Percentiles rank a stretch among this genome's conserved stretches.
These are phyloP conservation scores for Aspergillus pseudoterreus DNA, from an alignment of 2,329 filamentous ascomycete genomes.

Conservation along the genomic window DNA sequence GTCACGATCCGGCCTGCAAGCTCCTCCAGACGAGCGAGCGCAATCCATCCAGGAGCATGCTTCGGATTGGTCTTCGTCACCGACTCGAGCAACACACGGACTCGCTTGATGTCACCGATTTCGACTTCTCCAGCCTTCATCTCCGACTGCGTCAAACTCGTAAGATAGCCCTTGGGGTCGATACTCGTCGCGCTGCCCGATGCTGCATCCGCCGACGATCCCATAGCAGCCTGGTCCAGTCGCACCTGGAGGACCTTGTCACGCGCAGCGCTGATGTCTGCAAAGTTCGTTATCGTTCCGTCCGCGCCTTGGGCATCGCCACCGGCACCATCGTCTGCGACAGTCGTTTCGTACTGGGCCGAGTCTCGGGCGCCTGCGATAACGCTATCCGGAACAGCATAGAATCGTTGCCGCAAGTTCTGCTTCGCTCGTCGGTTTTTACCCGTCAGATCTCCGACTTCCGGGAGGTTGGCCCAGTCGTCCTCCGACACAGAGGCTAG, in stretches of 20 bases:
- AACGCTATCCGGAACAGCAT: conserved; percentile 95
- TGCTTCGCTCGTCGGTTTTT: conserved; percentile 85
- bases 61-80: conserved; percentile 96
- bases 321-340: conserved; percentile 74
- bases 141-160: conserved; percentile 79
- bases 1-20: conserved; percentile 87
- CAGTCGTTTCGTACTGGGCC: conserved; percentile 78
- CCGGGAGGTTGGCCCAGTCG: conserved; percentile 92
- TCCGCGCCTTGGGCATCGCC: conserved; percentile 54
- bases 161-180: conserved; percentile 93
- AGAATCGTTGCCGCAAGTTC: conserved; percentile 79
- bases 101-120: conserved; percentile 92
- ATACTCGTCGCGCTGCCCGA: conserved; percentile 84
- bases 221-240: conserved; percentile 80
- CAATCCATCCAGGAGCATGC: conserved; percentile 94
- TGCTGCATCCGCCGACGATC: conserved; percentile 63
- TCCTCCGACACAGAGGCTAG: conserved; percentile 86
- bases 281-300: conserved; percentile 96
- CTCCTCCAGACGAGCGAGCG: conserved; percentile 87
- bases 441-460: conserved; percentile 93
- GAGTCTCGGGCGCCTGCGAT: conserved; percentile 79
- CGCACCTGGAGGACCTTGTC: conserved; percentile 95
- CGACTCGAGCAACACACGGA: conserved; percentile 86
- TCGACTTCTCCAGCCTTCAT: conserved; percentile 75
- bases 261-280: conserved; percentile 91